phyloP scores from a whole-genome alignment of 225 moss, liverwort and hornwort species.

The Bryoerythrophyllum caledonicum region DNA sequence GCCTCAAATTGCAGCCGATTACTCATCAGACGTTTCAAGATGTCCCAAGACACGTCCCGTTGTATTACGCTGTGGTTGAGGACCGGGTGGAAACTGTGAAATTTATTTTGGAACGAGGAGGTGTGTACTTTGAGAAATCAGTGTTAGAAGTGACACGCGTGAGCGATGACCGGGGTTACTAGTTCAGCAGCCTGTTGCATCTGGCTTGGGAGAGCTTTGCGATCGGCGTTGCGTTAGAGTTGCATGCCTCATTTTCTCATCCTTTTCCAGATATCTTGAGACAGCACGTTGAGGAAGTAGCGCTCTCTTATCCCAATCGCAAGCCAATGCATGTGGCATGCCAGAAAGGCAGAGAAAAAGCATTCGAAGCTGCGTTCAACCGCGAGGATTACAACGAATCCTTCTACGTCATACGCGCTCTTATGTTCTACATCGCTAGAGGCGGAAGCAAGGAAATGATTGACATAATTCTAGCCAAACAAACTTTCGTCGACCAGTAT shows the following conservation, averaged over 20 bases:
- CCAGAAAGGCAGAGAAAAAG: conserved; percentile 4
- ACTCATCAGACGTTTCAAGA: background rate
- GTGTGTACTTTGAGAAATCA: background rate
- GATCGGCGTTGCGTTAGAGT: conserved; percentile 2
- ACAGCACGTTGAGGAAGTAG: conserved; percentile 6
- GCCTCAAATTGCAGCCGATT: too few species aligned
- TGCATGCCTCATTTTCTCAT: background rate
- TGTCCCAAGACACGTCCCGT: background rate
- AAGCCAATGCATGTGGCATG: conserved; percentile 22
- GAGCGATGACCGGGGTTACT: background rate
- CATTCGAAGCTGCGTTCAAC: background rate
- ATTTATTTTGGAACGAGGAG: conserved; percentile 10
- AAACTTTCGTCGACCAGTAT: background rate
- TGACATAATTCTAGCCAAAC: background rate
- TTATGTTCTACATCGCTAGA: conserved; percentile 14
- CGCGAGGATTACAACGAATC: background rate
- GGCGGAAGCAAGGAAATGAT: conserved; percentile 15
- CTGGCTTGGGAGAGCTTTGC: conserved; percentile 1
- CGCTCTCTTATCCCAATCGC: background rate
- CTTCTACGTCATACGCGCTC: background rate
- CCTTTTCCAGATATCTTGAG: background rate
- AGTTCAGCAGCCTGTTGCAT: background rate
- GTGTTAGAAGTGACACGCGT: background rate
- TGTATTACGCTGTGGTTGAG: conserved; percentile 16
- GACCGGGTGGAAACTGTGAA: conserved; percentile 17